phyloP scores from a whole-genome alignment of 1,284 basidiomycete species.

The Tilletia horrida region DNA sequence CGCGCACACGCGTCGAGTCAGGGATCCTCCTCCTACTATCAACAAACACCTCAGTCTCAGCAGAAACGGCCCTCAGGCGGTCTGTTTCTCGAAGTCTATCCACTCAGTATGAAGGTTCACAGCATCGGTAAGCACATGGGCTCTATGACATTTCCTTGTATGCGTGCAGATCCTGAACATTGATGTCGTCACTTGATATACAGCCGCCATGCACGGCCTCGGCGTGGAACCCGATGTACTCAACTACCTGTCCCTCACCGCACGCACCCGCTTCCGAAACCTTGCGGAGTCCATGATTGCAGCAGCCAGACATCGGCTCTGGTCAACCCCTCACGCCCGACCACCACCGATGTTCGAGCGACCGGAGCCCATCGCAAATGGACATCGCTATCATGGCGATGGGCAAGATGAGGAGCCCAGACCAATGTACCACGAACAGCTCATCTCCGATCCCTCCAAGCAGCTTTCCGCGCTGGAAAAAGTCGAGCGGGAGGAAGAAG shows the following conservation, averaged over 20 bases:
- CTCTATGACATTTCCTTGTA: no score
- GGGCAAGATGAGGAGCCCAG: conserved; percentile 18
- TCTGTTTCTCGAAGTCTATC: conserved; percentile 42
- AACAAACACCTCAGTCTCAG: background rate
- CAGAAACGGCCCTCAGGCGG: conserved; percentile 1
- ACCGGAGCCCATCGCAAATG: background rate
- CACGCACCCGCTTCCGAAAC: conserved; percentile 47
- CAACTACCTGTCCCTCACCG: conserved; percentile 49
- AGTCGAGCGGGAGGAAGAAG: conserved; percentile 48
- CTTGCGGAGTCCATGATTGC: conserved; percentile 50
- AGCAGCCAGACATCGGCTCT: conserved; percentile 47
- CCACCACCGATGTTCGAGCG: conserved; percentile 34
- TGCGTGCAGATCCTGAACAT: background rate
- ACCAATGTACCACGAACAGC: conserved; percentile 46
- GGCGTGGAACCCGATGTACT: conserved; percentile 50
- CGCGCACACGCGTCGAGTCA: conserved; percentile 17
- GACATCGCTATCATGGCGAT: background rate
- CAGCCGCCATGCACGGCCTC: conserved; percentile 34
- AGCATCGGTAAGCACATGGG: conserved; percentile 26
- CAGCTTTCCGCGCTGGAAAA: conserved; percentile 52
- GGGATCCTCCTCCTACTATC: background rate
- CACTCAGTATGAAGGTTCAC: conserved; percentile 45
- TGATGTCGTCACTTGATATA: background rate
- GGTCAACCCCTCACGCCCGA: conserved; percentile 45
- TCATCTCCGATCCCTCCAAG: conserved; percentile 40